Base-by-base conservation (phyloP, 2,329 filamentous ascomycete genomes). In the Aciculosporium take region DNA sequence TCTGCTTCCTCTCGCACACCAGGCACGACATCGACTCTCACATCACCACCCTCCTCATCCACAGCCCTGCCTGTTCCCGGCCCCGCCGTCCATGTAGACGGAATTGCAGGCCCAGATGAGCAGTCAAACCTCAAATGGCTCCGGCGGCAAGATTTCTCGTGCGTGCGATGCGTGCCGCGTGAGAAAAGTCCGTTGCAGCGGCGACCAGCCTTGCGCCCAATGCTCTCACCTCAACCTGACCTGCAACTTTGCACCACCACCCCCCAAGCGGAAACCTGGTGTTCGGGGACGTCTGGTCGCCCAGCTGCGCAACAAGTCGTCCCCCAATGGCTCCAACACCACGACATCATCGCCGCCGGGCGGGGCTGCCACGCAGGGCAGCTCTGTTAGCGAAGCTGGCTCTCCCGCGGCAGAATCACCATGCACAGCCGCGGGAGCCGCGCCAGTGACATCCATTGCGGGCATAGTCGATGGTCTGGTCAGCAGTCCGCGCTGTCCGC, bases 101-200 rank as follows among this genome's bases (percentile, higher is more conserved):
- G 34, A 35, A 13, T 27, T 5, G 20, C 31, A 24, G 15, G 21
- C 20, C 34, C 24, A 30, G 28, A 48, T 47, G 48, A 49, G 41
- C 41, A 46, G 35, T 42, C 30, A 39, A 34, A 17, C 25, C 20
- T 23, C 35, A 18, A 30, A 30, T 24, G 38, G 15, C 40, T 32
- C 33, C 15, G 44, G 31, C 12, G 40, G 37, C 37, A 51, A 50
- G 41, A 38, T 50, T 18, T 46, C 53, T 31, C 53, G 52, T 34
- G 60, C 60, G 41, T 63, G 60, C 48, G 58, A 63, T 44, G 57
- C 58, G 36, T 63, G 60, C 45, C 57, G 60, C 29, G 48, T 62
- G 39, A 56, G 60, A 39, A 63, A 63, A 46, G 60, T 63, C 28
- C 56, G 54, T 40, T 63, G 60, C 48, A 61, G 56, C 36, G 56